Evolutionary conservation across 805 yeast species (phyloP), one percentile per base, ranked within the genome.

Genomic region (Wickerhamiella spandovensis): DNA sequence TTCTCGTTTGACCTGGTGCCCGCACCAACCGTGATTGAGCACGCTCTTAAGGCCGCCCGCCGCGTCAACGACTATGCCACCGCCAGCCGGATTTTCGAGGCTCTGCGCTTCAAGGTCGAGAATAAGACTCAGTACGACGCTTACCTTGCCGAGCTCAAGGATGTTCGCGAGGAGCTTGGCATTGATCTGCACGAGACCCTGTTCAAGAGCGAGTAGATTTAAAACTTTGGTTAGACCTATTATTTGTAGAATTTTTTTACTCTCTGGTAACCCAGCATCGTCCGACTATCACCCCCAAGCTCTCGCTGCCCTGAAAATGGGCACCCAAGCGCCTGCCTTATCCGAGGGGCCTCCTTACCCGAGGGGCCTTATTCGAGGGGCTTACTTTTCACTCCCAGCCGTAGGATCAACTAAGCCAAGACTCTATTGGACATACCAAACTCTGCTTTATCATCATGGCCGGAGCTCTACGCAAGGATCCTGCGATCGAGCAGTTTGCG

Each of bases 21-120:
- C 59, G 90, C 98, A 28, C 98, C 98, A 59, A 79, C 84, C 55
- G 97, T 92, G 56, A 77, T 92, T 65, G 95, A 86, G 72, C 85
- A 84, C 72, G 98, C 98, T 46, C 77, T 92, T 67, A 81, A 85
- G 73, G 98, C 98, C 46, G 89, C 97, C 62, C 89, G 98, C 81
- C 86, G 97, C 74, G 97, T 92, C 60, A 87, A 92, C 72, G 98
- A 92, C 74, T 86, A 86, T 73, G 96, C 98, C 54, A 89, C 97
- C 53, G 98, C 98, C 51, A 92, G 88, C 60, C 85, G 98, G 74
- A 95, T 95, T 51, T 92, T 92, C 64, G 98, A 90, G 76, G 97
- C 71, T 59, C 79, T 92, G 68, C 86, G 84, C 71, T 86, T 81
- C 80, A 92, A 92, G 76, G 97, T 92, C 57, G 97, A 90, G 71